Conservation (phyloP, 306 rosid species). For the Crotalaria pallida region DNA sequence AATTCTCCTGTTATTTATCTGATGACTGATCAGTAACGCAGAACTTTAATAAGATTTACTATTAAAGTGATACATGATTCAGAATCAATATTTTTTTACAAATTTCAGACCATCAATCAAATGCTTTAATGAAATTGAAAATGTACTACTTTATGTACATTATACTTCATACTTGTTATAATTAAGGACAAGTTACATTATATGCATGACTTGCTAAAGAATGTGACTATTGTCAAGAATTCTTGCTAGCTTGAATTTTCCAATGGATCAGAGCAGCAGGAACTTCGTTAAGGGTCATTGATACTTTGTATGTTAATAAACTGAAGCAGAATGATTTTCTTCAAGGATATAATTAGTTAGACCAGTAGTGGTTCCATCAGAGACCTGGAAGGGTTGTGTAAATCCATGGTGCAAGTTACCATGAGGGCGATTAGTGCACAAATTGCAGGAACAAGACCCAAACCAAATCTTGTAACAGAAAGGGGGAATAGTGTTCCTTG, state of each 20-base stretch:
- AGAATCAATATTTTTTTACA: not conserved
- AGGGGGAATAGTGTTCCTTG: conserved; percentile 9
- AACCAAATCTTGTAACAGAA: conserved; percentile 73
- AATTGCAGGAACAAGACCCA: conserved; percentile 72
- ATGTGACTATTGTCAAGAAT: not conserved
- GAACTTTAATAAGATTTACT: not conserved
- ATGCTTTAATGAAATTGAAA: not conserved
- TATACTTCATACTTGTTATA: not conserved
- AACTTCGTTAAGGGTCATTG: not conserved
- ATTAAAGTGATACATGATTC: not conserved
- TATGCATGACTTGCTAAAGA: conserved; percentile 4
- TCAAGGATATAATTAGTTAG: conserved; percentile 34
- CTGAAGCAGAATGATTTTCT: not conserved
- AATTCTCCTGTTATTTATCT: not conserved
- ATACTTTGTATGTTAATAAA: not conserved
- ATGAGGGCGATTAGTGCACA: conserved; percentile 57
- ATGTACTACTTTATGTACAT: not conserved
- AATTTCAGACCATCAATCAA: not conserved
- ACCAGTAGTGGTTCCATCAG: conserved; percentile 56
- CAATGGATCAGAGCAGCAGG: not conserved
- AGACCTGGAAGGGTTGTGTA: conserved; percentile 49
- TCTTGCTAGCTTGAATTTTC: not conserved
- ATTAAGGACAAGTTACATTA: not conserved
- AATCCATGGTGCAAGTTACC: conserved; percentile 69
- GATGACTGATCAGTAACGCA: not conserved